A percentile compares a stretch with the other conserved stretches of the same genome.
These are phyloP conservation scores for Suaeda aralocaspica DNA, from an alignment of 148 eudicot genomes.

Conservation along the genomic window DNA sequence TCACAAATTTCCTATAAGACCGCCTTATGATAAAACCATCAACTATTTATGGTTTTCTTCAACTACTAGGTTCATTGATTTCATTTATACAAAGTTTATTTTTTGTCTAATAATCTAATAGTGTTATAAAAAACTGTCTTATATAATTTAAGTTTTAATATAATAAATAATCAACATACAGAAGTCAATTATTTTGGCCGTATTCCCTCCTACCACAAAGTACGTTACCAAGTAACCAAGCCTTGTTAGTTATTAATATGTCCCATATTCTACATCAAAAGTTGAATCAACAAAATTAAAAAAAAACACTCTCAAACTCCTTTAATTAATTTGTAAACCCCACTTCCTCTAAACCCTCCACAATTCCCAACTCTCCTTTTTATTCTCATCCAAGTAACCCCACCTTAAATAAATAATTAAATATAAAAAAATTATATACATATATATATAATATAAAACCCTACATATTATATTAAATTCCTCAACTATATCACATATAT, in stretches of 20 bases:
- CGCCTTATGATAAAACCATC: no score
- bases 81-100: no score
- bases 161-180: no score
- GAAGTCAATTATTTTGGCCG: conserved; percentile 1
- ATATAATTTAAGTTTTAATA: no score
- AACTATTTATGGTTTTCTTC: no score
- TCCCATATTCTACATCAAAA: not conserved
- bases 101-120: no score
- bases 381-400: conserved; percentile 14
- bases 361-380: conserved; percentile 18
- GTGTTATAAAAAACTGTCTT: no score
- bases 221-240: not conserved
- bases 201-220: conserved; percentile 3
- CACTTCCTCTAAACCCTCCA: not conserved
- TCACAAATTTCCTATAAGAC: no score
- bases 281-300: not conserved
- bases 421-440: not conserved
- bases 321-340: not conserved
- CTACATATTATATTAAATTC: conserved; percentile 8
- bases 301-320: not conserved
- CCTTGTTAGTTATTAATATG: not conserved
- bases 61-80: no score
- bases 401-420: not conserved
- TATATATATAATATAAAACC: not conserved
- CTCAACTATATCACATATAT: conserved; percentile 9